phyloP scores from a whole-genome alignment of 768 basidiomycete species.

The Trametopsis cervina region DNA sequence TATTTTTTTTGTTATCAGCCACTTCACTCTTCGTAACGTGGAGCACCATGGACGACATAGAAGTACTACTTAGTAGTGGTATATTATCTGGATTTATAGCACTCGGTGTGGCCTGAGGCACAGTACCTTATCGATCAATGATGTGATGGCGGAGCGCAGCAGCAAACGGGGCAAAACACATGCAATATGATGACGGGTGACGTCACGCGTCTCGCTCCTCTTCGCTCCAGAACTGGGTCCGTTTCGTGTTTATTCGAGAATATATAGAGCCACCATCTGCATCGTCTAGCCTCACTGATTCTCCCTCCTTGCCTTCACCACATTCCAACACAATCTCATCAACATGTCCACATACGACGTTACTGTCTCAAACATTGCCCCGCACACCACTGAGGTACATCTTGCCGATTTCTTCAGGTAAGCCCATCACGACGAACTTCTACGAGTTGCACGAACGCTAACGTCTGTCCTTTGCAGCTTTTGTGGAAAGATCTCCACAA shows the following conservation, averaged over 20 bases:
- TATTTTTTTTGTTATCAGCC: too few species aligned
- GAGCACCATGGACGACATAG: too few species aligned
- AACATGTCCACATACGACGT: slow-evolving; percentile 19
- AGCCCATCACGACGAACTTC: not conserved
- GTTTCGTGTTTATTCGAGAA: not conserved
- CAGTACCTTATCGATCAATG: too few species aligned
- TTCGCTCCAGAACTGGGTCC: not conserved
- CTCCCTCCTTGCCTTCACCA: not conserved
- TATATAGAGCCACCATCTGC: not conserved
- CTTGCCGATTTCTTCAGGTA: slow-evolving; percentile 82
- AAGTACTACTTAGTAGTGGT: too few species aligned
- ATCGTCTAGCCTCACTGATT: not conserved
- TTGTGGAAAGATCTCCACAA: slow-evolving; percentile 80
- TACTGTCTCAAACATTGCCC: slow-evolving; percentile 53
- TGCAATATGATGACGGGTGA: not conserved
- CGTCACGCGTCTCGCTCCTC: slow-evolving; percentile 4
- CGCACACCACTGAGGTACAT: slow-evolving; percentile 56
- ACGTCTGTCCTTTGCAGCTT: slow-evolving; percentile 45
- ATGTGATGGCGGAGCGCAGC: too few species aligned
- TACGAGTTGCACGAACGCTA: too few species aligned
- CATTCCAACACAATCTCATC: not conserved
- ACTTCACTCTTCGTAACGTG: too few species aligned
- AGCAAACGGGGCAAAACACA: not conserved
- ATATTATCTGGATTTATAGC: too few species aligned
- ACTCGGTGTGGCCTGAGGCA: too few species aligned